Evolutionary conservation across 305 asterid genomes (phyloP), one percentile per base, ranked within the genome.

Genomic region (Vinca major): DNA sequence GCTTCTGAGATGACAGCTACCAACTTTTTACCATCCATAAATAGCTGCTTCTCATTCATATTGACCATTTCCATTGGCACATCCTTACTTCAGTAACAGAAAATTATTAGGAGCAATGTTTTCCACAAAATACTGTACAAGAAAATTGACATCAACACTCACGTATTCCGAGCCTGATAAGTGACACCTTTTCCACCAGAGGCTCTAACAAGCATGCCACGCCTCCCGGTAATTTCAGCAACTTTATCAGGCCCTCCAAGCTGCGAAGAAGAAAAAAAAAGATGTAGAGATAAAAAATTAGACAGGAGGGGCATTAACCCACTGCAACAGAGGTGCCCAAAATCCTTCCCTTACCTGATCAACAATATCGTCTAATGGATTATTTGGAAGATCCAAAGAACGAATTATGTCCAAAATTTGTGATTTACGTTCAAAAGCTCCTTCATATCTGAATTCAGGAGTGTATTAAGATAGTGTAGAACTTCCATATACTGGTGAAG

Each of bases 41-140:
- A 94, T 43, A 87, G 86, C 80, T 91, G 88, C 75, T 91, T 94
- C 85, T 93, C 97, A 66, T 94, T 95, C 96, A 94, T 94, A 78
- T 94, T 94, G 70, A 91, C 95, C 97, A 94, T 94, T 88, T 94
- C 99, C 99, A 91, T 94, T 55, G 89, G 74, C 68, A 94, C 91
- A 63, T 94, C 97, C 82, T 94, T 94, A 80, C 97, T 94, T 73
- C 67, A 78, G 71, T 64, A 79, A 62, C 50, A 71, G 72, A 52
- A 68, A 67, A 21, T 8, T 26, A 60, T 67, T 45, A 45, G 66
- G 43, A 56, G 43, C 48, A 43, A 41, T 19, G 33, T 81, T 69
- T 79, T 83, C 72, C 58, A 68, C 50, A 69, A 17, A 67, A 62
- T 47, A 44, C 37, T 45, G 60, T 73, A 50, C 36, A 40, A 62